Evolutionary conservation across 345 rosid species (phyloP).

Genomic region (Xanthoceras sorbifolium): DNA sequence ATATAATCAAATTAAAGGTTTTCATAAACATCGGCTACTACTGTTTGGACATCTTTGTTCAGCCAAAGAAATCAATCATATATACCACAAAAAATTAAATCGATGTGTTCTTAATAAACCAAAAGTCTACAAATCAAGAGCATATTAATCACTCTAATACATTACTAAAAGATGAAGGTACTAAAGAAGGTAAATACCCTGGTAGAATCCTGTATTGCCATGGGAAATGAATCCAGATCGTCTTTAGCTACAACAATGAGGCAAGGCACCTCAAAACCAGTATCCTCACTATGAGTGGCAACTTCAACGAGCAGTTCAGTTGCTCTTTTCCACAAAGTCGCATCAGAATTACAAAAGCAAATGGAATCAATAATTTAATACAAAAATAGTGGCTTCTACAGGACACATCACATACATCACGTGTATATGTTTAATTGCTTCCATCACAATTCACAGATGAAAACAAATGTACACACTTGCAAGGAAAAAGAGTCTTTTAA

Average conservation of each 20-base stretch:
- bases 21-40: background rate
- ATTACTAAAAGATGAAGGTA: background rate
- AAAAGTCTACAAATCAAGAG: background rate
- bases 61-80: slow-evolving; percentile 4
- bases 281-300: no score
- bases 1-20: no score
- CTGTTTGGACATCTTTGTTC: background rate
- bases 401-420: no score
- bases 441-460: background rate
- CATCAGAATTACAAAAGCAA: no score
- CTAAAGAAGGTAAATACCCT: slow-evolving; percentile 49
- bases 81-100: background rate
- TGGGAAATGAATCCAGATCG: slow-evolving; percentile 87
- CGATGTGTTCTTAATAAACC: background rate
- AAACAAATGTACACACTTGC: background rate
- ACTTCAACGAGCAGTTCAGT: no score
- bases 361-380: no score
- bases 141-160: background rate
- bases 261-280: no score
- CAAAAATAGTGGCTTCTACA: no score
- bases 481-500: no score
- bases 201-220: slow-evolving; percentile 90
- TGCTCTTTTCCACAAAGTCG: no score
- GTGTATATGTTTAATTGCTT: background rate
- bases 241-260: slow-evolving; percentile 93